These are phyloP conservation scores for Xylaria sp. DNA, from an alignment of 2,329 filamentous ascomycete species.

Conservation along the genomic window DNA sequence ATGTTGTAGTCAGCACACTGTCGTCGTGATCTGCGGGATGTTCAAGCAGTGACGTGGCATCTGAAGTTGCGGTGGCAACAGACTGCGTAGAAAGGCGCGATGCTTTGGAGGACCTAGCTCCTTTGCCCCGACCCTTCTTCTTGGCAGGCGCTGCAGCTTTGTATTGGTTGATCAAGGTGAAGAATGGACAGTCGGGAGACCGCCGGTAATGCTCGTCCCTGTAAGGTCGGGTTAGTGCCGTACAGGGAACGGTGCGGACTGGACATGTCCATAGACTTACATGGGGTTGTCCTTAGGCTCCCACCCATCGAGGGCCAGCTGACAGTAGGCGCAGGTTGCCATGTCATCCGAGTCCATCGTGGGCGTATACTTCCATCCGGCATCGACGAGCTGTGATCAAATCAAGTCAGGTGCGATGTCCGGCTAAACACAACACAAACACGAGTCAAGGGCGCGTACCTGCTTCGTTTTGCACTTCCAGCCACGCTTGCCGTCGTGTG, in stretches of 20 bases:
- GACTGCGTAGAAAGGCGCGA: slow-evolving; percentile 74
- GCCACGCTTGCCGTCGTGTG: slow-evolving; percentile 85
- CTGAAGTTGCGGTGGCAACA: slow-evolving; percentile 61
- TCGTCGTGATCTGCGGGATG: slow-evolving; percentile 64
- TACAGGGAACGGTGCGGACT: not conserved
- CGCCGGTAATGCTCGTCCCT: slow-evolving; percentile 89
- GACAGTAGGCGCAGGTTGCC: slow-evolving; percentile 91
- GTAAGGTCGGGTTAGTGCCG: slow-evolving; percentile 30
- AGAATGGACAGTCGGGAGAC: slow-evolving; percentile 84
- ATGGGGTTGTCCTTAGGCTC: slow-evolving; percentile 90
- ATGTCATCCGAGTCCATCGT: slow-evolving; percentile 86
- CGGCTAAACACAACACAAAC: not conserved
- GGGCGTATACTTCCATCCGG: slow-evolving; percentile 94
- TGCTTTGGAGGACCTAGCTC: slow-evolving; percentile 71
- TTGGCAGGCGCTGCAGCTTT: slow-evolving; percentile 60
- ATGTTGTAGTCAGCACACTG: slow-evolving; percentile 69
- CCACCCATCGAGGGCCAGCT: slow-evolving; percentile 91
- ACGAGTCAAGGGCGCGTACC: slow-evolving; percentile 59
- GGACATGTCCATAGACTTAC: slow-evolving; percentile 60
- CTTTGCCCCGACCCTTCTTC: slow-evolving; percentile 65
- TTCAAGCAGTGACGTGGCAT: slow-evolving; percentile 61
- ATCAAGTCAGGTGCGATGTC: slow-evolving; percentile 14
- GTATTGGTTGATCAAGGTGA: slow-evolving; percentile 71
- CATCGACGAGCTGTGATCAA: slow-evolving; percentile 78
- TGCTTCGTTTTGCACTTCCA: slow-evolving; percentile 93